Conservation (phyloP, 495 filamentous ascomycete species). For the Daldinia grandis region DNA sequence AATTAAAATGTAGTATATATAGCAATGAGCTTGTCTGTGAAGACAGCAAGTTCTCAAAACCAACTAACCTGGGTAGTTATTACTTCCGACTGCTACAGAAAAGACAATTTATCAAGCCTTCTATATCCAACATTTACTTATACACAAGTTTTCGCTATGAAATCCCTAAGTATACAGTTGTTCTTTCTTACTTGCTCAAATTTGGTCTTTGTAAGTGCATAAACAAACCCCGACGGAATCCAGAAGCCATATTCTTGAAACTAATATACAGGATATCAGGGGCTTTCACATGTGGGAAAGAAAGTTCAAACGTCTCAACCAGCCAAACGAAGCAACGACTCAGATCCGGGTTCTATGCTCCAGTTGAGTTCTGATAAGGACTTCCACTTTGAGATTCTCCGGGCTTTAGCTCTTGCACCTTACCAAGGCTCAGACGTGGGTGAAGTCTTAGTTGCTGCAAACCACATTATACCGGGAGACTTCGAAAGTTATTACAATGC, state of each 20-base stretch:
- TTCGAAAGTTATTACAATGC: slow-evolving; percentile 47
- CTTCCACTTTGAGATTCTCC: slow-evolving; percentile 51
- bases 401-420: slow-evolving; percentile 36
- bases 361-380: slow-evolving; percentile 39
- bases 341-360: slow-evolving; percentile 24
- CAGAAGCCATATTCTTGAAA: neutral
- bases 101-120: neutral
- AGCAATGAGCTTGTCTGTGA: neutral
- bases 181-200: slow-evolving; percentile 15
- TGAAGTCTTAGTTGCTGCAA: slow-evolving; percentile 50
- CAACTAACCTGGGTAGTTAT: no score
- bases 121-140: neutral
- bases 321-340: slow-evolving; percentile 16
- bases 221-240: neutral
- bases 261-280: slow-evolving; percentile 5
- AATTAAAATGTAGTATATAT: slow-evolving; percentile 5
- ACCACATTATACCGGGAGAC: slow-evolving; percentile 47
- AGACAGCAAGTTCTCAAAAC: neutral
- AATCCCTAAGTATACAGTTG: neutral
- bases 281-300: slow-evolving; percentile 3
- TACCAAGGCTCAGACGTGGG: slow-evolving; percentile 50
- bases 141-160: slow-evolving; percentile 8
- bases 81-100: neutral
- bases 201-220: slow-evolving; percentile 17
- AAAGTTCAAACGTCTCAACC: neutral